Evolutionary conservation across 2,329 filamentous ascomycete genomes (phyloP).

Genomic region (Talaromyces sp.): DNA sequence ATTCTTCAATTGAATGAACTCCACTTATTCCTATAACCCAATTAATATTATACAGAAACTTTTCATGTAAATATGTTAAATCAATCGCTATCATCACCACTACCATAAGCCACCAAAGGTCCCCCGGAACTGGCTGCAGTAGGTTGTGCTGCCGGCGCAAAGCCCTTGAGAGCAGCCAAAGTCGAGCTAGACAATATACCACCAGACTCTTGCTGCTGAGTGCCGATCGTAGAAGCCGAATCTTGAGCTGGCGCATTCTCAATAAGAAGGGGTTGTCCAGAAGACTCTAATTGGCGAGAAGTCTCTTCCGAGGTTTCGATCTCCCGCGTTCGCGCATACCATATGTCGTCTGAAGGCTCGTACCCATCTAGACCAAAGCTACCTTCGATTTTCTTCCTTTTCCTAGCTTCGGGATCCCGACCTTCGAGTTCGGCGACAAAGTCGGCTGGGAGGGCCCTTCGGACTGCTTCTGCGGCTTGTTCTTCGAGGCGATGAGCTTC

Average conservation of each 20-base stretch:
- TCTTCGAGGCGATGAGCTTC: constrained; percentile 89
- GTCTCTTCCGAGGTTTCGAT: constrained; percentile 61
- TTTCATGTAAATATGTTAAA: constrained; percentile 18
- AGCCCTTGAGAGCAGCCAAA: constrained; percentile 70
- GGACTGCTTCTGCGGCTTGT: constrained; percentile 90
- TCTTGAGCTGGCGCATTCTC: constrained; percentile 45
- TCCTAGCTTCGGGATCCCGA: constrained; percentile 79
- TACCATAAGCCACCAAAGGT: constrained; percentile 83
- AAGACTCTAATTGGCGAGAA: constrained; percentile 48
- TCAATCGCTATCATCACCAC: constrained; percentile 75
- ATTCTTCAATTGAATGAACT: not conserved
- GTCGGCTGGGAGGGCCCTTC: constrained; percentile 80
- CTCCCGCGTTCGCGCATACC: constrained; percentile 78
- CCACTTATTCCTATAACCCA: constrained; percentile 13
- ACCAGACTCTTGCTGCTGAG: constrained; percentile 51
- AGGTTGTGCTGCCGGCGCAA: constrained; percentile 46
- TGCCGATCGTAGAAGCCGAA: constrained; percentile 22
- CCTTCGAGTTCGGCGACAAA: constrained; percentile 95
- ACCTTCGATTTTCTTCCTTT: constrained; percentile 85
- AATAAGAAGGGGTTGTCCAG: constrained; percentile 47
- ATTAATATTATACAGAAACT: constrained; percentile 33
- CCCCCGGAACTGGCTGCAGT: constrained; percentile 52
- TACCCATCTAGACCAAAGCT: constrained; percentile 87
- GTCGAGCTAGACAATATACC: constrained; percentile 83
- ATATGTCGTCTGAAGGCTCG: constrained; percentile 89